Evolutionary conservation across 257 asterid genomes (phyloP).

Genomic region (Solanum etuberosum): DNA sequence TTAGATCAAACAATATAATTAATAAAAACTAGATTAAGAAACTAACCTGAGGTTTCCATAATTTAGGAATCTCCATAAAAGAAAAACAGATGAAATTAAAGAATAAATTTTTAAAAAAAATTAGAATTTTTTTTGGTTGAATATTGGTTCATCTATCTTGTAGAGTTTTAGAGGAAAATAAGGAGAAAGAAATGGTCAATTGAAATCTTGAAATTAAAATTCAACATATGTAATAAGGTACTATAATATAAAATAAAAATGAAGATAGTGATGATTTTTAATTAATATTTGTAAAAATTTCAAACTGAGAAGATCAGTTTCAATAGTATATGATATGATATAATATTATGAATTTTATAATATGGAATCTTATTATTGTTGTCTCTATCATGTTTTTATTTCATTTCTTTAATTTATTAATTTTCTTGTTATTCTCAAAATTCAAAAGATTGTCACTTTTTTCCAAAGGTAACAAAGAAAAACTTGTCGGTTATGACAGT

Average conservation of each 20-base stretch:
- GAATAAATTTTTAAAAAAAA: neutral
- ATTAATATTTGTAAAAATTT: neutral
- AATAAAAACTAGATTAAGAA: neutral
- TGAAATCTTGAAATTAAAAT: neutral
- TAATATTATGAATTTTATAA: neutral
- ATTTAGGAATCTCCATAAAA: slow-evolving; percentile 30
- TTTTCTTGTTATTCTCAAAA: neutral
- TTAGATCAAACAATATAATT: neutral
- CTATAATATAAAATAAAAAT: neutral
- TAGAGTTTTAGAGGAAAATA: slow-evolving; percentile 21
- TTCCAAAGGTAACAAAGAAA: neutral
- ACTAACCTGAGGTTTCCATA: slow-evolving; percentile 36
- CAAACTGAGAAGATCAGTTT: neutral
- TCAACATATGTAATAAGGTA: neutral
- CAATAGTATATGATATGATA: neutral
- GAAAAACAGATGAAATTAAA: neutral
- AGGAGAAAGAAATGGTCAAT: slow-evolving; percentile 44
- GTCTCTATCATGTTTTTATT: neutral
- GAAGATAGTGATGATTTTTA: neutral
- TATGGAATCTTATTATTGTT: neutral
- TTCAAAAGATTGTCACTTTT: neutral
- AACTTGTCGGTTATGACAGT: neutral
- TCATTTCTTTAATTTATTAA: neutral
- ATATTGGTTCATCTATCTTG: neutral
- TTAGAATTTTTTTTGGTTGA: neutral